phyloP scores from a whole-genome alignment of 2,329 filamentous ascomycete species.

The Celoporthe dispersa region DNA sequence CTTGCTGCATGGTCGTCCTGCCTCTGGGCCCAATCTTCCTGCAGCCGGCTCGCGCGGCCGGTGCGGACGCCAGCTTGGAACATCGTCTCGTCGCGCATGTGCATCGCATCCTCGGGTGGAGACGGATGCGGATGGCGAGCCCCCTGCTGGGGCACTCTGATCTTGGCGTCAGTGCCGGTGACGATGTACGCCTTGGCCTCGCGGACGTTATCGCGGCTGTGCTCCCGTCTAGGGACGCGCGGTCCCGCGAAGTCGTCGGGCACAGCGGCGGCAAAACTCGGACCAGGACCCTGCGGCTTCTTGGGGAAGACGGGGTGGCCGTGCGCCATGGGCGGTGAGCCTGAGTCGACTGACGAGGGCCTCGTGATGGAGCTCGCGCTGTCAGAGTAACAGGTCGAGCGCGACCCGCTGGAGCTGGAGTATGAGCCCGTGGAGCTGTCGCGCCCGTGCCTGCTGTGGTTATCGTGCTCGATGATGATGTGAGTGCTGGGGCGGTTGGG shows the following conservation, averaged over 20 bases:
- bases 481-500: background rate
- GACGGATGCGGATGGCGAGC: background rate
- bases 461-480: background rate
- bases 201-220: constrained; percentile 5
- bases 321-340: background rate
- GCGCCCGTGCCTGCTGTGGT: background rate
- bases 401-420: background rate
- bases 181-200: background rate
- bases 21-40: background rate
- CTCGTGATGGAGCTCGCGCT: constrained; percentile 1
- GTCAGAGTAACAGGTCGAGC: constrained; percentile 5
- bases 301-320: background rate
- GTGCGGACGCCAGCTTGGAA: background rate
- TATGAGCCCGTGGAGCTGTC: background rate
- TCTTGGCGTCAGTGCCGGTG: background rate
- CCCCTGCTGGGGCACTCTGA: background rate
- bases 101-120: background rate
- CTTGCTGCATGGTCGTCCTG: background rate
- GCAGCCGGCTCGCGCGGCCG: background rate
- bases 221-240: background rate
- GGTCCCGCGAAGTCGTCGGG: background rate
- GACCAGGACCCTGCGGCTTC: background rate
- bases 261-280: background rate
- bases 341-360: background rate
- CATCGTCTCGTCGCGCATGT: background rate